Percentiles rank a stretch among this genome's conserved stretches.
phyloP scores from a whole-genome alignment of 352 stramenopile species.

The Aphanomyces cochlioides region DNA sequence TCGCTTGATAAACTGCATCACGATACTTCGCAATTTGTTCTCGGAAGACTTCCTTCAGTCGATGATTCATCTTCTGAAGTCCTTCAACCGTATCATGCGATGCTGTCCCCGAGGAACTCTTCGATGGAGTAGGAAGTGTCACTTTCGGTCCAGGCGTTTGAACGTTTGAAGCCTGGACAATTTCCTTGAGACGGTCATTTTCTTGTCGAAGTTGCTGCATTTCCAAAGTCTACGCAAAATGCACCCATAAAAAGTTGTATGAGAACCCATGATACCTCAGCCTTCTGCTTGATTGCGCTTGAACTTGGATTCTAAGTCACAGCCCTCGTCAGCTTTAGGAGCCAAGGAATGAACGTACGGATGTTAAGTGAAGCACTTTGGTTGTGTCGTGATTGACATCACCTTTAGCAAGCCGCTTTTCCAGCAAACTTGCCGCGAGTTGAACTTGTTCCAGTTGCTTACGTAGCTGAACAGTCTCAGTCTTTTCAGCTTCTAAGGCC shows the following conservation, averaged over 20 bases:
- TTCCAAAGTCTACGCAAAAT: conserved; percentile 40
- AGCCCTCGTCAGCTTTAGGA: too few relatives aligned
- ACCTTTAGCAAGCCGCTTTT: conserved; percentile 67
- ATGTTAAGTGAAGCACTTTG: conserved; percentile 76
- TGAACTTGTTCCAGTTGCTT: conserved; percentile 67
- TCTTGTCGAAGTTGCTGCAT: conserved; percentile 48
- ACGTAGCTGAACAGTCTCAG: conserved; percentile 45
- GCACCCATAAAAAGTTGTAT: conserved; percentile 7
- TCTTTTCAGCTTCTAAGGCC: conserved; percentile 40
- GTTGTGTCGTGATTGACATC: conserved; percentile 79
- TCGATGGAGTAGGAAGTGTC: conserved; percentile 28
- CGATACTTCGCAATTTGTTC: conserved; percentile 88
- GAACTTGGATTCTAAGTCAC: conserved; percentile 12
- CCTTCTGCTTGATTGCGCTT: conserved; percentile 7
- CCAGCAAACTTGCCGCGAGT: conserved; percentile 55
- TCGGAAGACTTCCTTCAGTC: conserved; percentile 83
- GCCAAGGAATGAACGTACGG: not conserved
- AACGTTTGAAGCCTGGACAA: conserved; percentile 42
- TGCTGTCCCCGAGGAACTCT: conserved; percentile 57
- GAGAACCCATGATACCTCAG: not conserved
- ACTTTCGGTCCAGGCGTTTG: conserved; percentile 19
- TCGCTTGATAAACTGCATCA: conserved; percentile 85
- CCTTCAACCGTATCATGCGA: conserved; percentile 81
- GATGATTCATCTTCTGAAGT: conserved; percentile 83
- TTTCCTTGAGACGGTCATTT: conserved; percentile 48